These are phyloP conservation scores for Dothistroma septosporum DNA, from an alignment of 2,329 filamentous ascomycete species.

Conservation along the genomic window DNA sequence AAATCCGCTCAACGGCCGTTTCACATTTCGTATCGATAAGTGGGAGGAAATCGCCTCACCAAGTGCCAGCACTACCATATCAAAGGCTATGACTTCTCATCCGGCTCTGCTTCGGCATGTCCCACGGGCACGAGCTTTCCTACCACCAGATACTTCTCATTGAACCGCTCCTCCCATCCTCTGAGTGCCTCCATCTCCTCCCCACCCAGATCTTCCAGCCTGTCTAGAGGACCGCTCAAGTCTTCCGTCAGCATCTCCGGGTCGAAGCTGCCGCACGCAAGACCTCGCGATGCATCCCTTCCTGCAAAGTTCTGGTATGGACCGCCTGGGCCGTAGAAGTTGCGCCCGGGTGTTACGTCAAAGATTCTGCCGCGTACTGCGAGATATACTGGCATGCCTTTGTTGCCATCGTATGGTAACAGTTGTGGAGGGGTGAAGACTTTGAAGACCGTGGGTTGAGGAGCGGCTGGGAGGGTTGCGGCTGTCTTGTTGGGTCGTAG, in stretches of 20 bases:
- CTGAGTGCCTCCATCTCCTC: conserved; percentile 79
- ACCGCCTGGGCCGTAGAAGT: conserved; percentile 94
- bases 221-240: conserved; percentile 76
- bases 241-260: conserved; percentile 92
- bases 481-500: conserved; percentile 51
- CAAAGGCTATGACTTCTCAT: conserved; percentile 13
- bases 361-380: conserved; percentile 90
- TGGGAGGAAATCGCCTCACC: neutral
- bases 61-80: neutral
- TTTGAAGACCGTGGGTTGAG: conserved; percentile 75
- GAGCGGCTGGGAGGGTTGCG: conserved; percentile 49
- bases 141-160: conserved; percentile 92
- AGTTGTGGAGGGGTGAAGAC: conserved; percentile 79
- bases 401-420: conserved; percentile 76
- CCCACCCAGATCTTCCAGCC: conserved; percentile 62
- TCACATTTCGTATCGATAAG: neutral
- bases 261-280: conserved; percentile 91
- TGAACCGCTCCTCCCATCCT: conserved; percentile 91
- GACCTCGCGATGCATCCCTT: conserved; percentile 78
- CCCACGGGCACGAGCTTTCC: conserved; percentile 72
- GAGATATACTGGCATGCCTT: conserved; percentile 74
- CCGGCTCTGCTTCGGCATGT: conserved; percentile 49
- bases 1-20: neutral
- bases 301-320: conserved; percentile 97
- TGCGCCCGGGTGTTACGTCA: conserved; percentile 78